A percentile compares a stretch with the other conserved stretches of the same genome.
Evolutionary conservation across 2,329 filamentous ascomycete species (phyloP).

Genomic region (Fusarium tuaranense): DNA sequence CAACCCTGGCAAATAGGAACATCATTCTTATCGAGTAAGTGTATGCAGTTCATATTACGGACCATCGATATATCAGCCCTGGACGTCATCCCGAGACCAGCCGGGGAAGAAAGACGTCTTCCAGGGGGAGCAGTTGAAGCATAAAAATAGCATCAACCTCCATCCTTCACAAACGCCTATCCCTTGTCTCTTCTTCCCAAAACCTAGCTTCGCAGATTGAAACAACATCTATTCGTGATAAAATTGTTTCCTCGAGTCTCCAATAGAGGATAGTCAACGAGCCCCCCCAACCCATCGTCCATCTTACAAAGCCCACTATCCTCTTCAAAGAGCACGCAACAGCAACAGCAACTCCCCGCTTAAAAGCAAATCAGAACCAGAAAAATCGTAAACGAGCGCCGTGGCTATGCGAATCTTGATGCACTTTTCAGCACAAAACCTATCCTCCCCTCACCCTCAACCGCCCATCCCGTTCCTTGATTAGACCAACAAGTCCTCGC

Average conservation of each 20-base stretch:
- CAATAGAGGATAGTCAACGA: neutral
- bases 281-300: neutral
- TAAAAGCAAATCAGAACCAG: constrained; percentile 27
- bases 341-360: constrained; percentile 32
- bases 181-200: neutral
- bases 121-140: neutral
- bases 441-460: constrained; percentile 16
- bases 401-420: constrained; percentile 37
- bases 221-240: constrained; percentile 3
- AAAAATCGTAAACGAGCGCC: constrained; percentile 41
- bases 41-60: neutral
- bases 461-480: neutral
- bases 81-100: constrained; percentile 7
- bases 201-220: constrained; percentile 6
- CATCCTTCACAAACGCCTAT: constrained; percentile 7
- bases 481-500: neutral
- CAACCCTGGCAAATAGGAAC: neutral
- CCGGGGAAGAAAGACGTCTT: neutral
- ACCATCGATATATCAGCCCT: constrained; percentile 15
- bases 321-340: constrained; percentile 13
- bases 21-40: constrained; percentile 9
- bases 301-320: constrained; percentile 10
- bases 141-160: constrained; percentile 6
- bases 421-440: constrained; percentile 21
- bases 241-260: neutral